Evolutionary conservation across 768 basidiomycete species (phyloP).

Genomic region (Thelephora aurantiotincta): DNA sequence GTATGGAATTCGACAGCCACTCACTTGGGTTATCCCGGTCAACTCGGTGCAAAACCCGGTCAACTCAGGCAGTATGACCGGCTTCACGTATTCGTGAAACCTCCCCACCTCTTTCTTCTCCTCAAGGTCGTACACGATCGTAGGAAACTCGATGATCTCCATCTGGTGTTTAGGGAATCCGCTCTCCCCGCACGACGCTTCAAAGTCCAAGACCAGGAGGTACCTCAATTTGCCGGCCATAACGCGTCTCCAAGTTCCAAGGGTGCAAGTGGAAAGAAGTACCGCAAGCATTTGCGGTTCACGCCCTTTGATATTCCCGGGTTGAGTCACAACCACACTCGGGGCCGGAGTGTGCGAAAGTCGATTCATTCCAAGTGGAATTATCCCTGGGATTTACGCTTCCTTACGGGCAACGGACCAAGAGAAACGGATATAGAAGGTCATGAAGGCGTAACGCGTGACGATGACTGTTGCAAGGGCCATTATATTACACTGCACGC

Average conservation of each 20-base stretch:
- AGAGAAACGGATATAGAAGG: too few relatives aligned
- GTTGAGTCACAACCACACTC: too few relatives aligned
- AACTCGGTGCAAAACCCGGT: conserved; percentile 15
- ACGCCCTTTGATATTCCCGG: too few relatives aligned
- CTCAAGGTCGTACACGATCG: conserved; percentile 14
- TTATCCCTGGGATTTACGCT: too few relatives aligned
- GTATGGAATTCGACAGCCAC: background rate
- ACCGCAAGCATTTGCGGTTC: background rate
- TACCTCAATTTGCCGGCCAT: conserved; percentile 5
- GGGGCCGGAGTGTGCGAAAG: background rate
- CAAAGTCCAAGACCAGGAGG: conserved; percentile 17
- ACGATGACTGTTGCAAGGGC: too few relatives aligned
- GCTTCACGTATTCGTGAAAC: conserved; percentile 18
- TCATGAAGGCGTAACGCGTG: too few relatives aligned
- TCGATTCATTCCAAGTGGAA: background rate
- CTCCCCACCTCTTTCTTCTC: conserved; percentile 10
- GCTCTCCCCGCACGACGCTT: conserved; percentile 16
- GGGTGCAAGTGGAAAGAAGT: background rate
- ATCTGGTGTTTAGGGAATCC: conserved; percentile 3
- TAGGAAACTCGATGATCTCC: conserved; percentile 19
- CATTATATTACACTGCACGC: background rate
- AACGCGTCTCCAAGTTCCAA: background rate
- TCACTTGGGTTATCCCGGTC: conserved; percentile 17
- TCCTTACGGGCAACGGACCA: too few relatives aligned
- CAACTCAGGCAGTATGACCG: conserved; percentile 10